A percentile compares a stretch with the other conserved stretches of the same genome.
Conservation (phyloP, 371 early-diverging fungal genomes). For the Mortierella sp. region DNA sequence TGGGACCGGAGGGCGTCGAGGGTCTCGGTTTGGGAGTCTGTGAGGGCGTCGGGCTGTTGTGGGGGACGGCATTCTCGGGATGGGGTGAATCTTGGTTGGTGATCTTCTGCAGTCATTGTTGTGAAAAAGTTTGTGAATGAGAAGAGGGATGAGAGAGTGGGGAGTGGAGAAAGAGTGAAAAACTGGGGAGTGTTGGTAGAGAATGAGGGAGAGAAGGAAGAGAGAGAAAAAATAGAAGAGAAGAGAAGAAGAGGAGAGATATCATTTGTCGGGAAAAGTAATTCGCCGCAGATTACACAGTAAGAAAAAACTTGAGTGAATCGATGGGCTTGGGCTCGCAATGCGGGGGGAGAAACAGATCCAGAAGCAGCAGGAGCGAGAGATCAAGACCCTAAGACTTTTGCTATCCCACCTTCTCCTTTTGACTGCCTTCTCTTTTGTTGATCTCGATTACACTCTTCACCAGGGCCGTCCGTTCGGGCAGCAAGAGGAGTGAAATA, state of each 20-base stretch:
- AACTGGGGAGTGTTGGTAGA: no score
- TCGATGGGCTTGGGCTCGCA: not conserved
- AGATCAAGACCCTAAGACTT: not conserved
- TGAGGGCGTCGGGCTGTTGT: conserved; percentile 45
- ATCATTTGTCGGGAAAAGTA: conserved; percentile 2
- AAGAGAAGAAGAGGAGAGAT: not conserved
- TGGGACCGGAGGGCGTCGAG: conserved; percentile 63
- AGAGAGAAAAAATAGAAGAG: not conserved
- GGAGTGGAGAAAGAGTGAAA: not conserved
- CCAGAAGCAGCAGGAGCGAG: not conserved
- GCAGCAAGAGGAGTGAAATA: no score
- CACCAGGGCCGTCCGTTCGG: no score
- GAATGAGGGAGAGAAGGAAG: not conserved
- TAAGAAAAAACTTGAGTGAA: not conserved
- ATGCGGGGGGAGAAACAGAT: not conserved
- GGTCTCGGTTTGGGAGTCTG: conserved; percentile 61
- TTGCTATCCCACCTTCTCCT: not conserved
- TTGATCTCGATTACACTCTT: no score
- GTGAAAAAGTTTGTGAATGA: conserved; percentile 1
- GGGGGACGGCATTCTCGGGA: conserved; percentile 30
- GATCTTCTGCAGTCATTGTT: not conserved
- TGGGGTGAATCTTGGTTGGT: conserved; percentile 34
- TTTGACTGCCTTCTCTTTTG: no score
- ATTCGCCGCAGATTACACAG: not conserved
- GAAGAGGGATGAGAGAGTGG: not conserved